phyloP scores from a whole-genome alignment of 2,329 filamentous ascomycete species.

The Cladosporium oxysporum region DNA sequence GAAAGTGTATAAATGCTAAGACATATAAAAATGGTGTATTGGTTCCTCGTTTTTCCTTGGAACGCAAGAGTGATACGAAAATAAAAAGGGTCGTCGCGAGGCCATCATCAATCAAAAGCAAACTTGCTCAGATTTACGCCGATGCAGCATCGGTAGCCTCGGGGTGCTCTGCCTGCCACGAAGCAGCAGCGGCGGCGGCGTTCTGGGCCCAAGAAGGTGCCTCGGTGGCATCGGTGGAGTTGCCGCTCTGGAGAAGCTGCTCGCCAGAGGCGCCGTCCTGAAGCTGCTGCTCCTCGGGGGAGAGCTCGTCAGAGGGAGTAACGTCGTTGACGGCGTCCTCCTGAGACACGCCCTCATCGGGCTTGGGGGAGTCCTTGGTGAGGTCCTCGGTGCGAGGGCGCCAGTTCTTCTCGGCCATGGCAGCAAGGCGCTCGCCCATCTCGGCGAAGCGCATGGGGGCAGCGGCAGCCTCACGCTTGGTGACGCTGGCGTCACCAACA shows the following conservation, averaged over 20 bases:
- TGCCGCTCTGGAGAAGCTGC: not conserved
- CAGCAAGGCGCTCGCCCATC: slow-evolving; percentile 14
- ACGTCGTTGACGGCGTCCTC: slow-evolving; percentile 16
- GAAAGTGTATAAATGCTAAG: not conserved
- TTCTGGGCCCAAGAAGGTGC: slow-evolving; percentile 9
- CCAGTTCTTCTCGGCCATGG: slow-evolving; percentile 18
- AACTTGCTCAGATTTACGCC: not conserved
- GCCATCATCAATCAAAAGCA: not conserved
- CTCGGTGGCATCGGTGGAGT: not conserved
- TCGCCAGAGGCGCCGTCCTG: not conserved
- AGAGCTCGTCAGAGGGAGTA: not conserved
- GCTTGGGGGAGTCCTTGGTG: slow-evolving; percentile 14
- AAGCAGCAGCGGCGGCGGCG: slow-evolving; percentile 8
- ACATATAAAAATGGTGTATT: not conserved
- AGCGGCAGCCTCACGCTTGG: slow-evolving; percentile 3
- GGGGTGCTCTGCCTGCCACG: slow-evolving; percentile 13
- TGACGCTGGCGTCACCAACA: slow-evolving; percentile 9
- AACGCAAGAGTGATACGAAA: not conserved
- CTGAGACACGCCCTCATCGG: not conserved
- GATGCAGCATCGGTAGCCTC: not conserved
- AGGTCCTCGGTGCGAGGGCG: slow-evolving; percentile 17
- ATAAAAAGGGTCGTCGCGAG: not conserved
- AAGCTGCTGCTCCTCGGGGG: slow-evolving; percentile 16
- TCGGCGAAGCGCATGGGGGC: slow-evolving; percentile 14
- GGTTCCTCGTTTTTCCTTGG: not conserved